Evolutionary conservation across 306 rosid genomes (phyloP).

Genomic region (Quercus ilex): DNA sequence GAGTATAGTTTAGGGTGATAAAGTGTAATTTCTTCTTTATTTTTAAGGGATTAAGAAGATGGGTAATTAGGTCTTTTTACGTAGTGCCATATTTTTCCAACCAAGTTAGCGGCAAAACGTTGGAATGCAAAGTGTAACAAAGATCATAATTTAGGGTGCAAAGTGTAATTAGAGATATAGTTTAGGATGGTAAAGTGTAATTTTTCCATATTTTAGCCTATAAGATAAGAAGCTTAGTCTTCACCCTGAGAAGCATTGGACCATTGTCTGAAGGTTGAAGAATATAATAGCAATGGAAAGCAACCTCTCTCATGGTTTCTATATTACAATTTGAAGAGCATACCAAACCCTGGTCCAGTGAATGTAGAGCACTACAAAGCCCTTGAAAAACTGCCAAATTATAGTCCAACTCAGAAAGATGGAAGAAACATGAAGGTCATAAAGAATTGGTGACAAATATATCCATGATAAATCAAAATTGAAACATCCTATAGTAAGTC

Average conservation of each 20-base stretch:
- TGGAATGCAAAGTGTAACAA: too few species aligned
- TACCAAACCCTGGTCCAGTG: constrained; percentile 32
- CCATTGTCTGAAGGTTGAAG: constrained; percentile 66
- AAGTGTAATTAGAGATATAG: too few species aligned
- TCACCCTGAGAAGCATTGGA: constrained; percentile 73
- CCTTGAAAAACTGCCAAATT: constrained; percentile 28
- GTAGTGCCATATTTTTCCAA: too few species aligned
- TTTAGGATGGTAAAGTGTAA: too few species aligned
- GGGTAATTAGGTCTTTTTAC: too few species aligned
- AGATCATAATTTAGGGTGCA: too few species aligned
- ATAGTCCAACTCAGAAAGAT: constrained; percentile 15
- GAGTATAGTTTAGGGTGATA: too few species aligned
- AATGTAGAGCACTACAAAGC: constrained; percentile 21
- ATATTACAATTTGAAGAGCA: constrained; percentile 35
- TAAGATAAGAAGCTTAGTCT: constrained; percentile 16
- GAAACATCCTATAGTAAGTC: neutral
- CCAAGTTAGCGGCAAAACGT: too few species aligned
- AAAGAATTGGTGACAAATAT: constrained; percentile 16
- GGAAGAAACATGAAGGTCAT: constrained; percentile 13
- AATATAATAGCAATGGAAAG: constrained; percentile 61
- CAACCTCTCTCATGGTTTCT: constrained; percentile 56
- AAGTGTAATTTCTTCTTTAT: too few species aligned
- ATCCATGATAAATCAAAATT: constrained; percentile 2
- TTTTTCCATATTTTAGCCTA: neutral
- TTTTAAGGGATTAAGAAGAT: too few species aligned